These are phyloP conservation scores for Psidium guajava DNA, from an alignment of 345 rosid genomes.

Conservation along the genomic window DNA sequence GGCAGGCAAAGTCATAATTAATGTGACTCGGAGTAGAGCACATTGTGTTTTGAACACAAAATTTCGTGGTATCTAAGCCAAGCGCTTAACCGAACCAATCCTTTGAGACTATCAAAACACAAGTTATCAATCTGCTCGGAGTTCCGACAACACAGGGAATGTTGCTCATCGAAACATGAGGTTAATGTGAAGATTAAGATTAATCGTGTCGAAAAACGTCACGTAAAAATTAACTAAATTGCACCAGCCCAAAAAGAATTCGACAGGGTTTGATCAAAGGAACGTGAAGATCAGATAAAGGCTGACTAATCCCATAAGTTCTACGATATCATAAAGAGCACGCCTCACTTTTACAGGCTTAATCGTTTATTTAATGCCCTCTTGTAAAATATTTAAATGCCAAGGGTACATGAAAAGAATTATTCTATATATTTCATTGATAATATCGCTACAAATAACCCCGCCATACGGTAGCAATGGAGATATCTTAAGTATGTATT, in stretches of 20 bases:
- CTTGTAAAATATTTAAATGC: not conserved
- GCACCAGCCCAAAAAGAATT: too few relatives aligned
- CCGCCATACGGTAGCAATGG: not conserved
- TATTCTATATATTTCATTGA: too few relatives aligned
- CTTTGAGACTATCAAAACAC: not conserved
- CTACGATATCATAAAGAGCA: too few relatives aligned
- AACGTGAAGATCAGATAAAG: too few relatives aligned
- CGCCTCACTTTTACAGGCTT: not conserved
- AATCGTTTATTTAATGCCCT: not conserved
- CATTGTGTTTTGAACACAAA: not conserved
- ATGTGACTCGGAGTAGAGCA: not conserved
- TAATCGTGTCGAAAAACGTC: too few relatives aligned
- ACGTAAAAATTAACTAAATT: too few relatives aligned
- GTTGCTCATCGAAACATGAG: too few relatives aligned
- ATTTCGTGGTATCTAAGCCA: not conserved
- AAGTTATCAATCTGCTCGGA: too few relatives aligned
- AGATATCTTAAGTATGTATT: not conserved
- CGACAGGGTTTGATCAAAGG: too few relatives aligned
- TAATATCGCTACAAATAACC: not conserved
- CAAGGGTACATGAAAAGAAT: not conserved
- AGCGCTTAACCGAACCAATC: not conserved
- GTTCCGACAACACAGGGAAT: too few relatives aligned
- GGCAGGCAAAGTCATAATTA: not conserved
- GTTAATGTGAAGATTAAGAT: too few relatives aligned
- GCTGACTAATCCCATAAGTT: too few relatives aligned